These are phyloP conservation scores for Asterochloris erici DNA, from an alignment of 139 green algal species.

Conservation along the genomic window DNA sequence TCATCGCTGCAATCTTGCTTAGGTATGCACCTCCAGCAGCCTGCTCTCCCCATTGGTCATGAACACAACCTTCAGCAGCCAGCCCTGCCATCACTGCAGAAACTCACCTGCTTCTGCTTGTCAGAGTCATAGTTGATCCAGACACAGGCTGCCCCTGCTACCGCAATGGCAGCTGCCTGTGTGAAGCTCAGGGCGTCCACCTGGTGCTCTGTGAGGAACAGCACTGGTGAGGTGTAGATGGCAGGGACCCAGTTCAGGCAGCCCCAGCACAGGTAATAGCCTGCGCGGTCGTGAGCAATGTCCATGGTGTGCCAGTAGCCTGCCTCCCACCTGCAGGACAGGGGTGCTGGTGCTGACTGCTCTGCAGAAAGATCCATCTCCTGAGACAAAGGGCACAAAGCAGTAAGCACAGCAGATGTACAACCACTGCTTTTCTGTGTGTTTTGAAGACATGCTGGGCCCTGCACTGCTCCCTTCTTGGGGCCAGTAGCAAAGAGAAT, in stretches of 20 bases:
- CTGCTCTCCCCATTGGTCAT: neutral
- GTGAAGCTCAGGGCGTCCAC: constrained; percentile 26
- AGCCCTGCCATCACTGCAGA: too few relatives aligned
- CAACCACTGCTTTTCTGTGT: neutral
- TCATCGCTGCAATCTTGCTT: too few relatives aligned
- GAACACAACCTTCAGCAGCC: too few relatives aligned
- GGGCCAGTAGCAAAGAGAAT: too few relatives aligned
- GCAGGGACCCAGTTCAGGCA: constrained; percentile 73
- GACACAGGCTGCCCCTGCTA: constrained; percentile 45
- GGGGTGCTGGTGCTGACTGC: too few relatives aligned
- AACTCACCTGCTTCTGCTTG: constrained; percentile 50
- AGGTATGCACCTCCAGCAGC: neutral
- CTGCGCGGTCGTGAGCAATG: constrained; percentile 77
- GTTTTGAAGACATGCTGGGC: neutral
- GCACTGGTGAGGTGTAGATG: constrained; percentile 70
- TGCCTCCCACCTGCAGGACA: constrained; percentile 51
- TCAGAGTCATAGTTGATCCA: constrained; percentile 79
- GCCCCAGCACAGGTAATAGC: constrained; percentile 80
- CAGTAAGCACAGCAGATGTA: too few relatives aligned
- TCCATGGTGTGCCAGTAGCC: constrained; percentile 79
- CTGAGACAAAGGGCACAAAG: too few relatives aligned
- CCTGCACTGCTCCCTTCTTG: too few relatives aligned
- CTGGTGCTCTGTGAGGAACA: constrained; percentile 62
- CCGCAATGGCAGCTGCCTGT: constrained; percentile 24
- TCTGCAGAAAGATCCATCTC: too few relatives aligned